A percentile compares a stretch with the other conserved stretches of the same genome.
Conservation (phyloP, 2,329 filamentous ascomycete species). For the Fusarium graminum region DNA sequence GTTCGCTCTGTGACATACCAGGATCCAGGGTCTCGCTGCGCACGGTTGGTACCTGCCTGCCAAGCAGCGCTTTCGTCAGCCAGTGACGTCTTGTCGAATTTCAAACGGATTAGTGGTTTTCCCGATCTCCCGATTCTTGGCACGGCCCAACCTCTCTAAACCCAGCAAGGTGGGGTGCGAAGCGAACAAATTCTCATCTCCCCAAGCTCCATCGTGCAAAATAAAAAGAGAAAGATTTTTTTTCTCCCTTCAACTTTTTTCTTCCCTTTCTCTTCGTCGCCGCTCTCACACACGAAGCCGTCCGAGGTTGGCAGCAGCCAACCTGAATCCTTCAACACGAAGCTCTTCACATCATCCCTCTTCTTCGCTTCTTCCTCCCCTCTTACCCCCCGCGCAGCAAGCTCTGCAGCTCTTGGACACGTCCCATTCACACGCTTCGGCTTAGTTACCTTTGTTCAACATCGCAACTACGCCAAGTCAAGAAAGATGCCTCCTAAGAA, state of each 20-base stretch:
- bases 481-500: slow-evolving; percentile 96
- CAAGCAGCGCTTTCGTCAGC: slow-evolving; percentile 43
- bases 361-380: slow-evolving; percentile 67
- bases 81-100: slow-evolving; percentile 43
- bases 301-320: slow-evolving; percentile 60
- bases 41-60: slow-evolving; percentile 26
- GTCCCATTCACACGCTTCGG: slow-evolving; percentile 65
- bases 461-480: slow-evolving; percentile 71
- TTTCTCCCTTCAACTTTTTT: slow-evolving; percentile 26
- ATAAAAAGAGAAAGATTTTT: slow-evolving; percentile 45
- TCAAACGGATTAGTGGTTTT: slow-evolving; percentile 33
- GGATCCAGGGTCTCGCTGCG: slow-evolving; percentile 38
- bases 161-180: slow-evolving; percentile 42
- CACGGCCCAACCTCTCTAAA: slow-evolving; percentile 48
- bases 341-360: slow-evolving; percentile 54
- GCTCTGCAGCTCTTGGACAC: slow-evolving; percentile 71
- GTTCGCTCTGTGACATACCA: slow-evolving; percentile 20
- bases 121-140: slow-evolving; percentile 28
- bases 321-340: slow-evolving; percentile 57
- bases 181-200: slow-evolving; percentile 52
- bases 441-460: slow-evolving; percentile 63
- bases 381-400: slow-evolving; percentile 71
- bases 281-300: slow-evolving; percentile 48
- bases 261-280: slow-evolving; percentile 39
- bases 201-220: slow-evolving; percentile 46